phyloP scores from a whole-genome alignment of 345 rosid genomes.

The Hypericum perforatum region DNA sequence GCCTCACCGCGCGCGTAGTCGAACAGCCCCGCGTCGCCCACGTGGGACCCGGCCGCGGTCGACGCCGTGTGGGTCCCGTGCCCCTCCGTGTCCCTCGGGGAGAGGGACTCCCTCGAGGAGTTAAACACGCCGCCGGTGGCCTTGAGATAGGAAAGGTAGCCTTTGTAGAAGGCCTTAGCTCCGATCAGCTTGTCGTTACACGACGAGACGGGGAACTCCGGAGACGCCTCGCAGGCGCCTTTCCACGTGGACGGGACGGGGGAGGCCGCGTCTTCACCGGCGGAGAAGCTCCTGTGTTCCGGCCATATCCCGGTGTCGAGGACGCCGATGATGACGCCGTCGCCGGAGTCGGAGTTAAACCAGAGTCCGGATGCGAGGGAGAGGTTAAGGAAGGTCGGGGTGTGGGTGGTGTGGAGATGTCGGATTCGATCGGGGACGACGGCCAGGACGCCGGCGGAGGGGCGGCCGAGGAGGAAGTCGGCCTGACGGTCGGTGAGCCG shows the following conservation, averaged over 20 bases:
- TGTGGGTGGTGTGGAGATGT: conserved; percentile 70
- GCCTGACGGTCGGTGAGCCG: conserved; percentile 47
- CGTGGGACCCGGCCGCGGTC: conserved; percentile 70
- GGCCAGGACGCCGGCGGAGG: conserved; percentile 40
- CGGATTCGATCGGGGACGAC: conserved; percentile 59
- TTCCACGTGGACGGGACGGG: conserved; percentile 53
- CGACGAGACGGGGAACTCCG: conserved; percentile 50
- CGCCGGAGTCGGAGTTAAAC: conserved; percentile 51
- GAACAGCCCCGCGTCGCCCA: conserved; percentile 50
- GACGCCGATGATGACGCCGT: conserved; percentile 67
- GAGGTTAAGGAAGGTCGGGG: conserved; percentile 68
- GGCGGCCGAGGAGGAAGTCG: conserved; percentile 25
- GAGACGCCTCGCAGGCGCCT: conserved; percentile 50
- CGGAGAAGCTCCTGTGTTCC: conserved; percentile 58
- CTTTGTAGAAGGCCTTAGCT: conserved; percentile 58
- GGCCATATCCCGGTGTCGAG: conserved; percentile 90
- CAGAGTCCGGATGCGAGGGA: conserved; percentile 51
- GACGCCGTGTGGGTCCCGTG: conserved; percentile 92
- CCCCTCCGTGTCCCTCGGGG: conserved; percentile 79
- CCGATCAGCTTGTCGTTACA: conserved; percentile 80
- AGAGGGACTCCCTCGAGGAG: conserved; percentile 38
- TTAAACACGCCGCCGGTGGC: conserved; percentile 22
- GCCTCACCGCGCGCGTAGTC: conserved; percentile 63
- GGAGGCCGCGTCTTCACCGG: conserved; percentile 27
- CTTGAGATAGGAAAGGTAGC: conserved; percentile 29